These are phyloP conservation scores for Diplodia corticola DNA, from an alignment of 2,329 filamentous ascomycete species.

Conservation along the genomic window DNA sequence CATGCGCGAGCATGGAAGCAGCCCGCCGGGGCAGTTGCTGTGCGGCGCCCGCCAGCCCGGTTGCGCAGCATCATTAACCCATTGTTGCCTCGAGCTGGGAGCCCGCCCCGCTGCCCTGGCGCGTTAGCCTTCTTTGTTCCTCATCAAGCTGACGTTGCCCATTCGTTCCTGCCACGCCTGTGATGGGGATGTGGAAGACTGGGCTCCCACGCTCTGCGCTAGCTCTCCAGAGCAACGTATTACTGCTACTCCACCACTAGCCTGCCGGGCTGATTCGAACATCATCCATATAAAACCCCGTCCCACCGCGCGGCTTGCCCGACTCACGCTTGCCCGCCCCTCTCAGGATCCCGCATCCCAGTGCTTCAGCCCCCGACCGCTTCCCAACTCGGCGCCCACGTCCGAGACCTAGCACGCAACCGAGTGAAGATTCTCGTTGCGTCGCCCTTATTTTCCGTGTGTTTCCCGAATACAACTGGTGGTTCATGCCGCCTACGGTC, in stretches of 20 bases:
- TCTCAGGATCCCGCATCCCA: background rate
- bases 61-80: conserved; percentile 15
- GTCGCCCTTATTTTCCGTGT: background rate
- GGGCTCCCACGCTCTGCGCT: background rate
- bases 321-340: background rate
- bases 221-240: conserved; percentile 8
- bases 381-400: background rate
- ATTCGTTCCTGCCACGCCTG: background rate
- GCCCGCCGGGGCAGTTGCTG: conserved; percentile 2
- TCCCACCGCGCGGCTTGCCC: background rate
- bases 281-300: conserved; percentile 5
- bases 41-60: background rate
- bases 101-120: conserved; percentile 6
- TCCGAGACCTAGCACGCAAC: conserved; percentile 18
- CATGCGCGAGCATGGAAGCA: background rate
- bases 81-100: background rate
- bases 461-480: background rate
- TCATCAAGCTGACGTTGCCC: conserved; percentile 1
- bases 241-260: conserved; percentile 2
- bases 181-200: background rate
- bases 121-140: background rate
- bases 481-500: conserved; percentile 43
- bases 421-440: conserved; percentile 25
- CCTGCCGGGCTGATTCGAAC: conserved; percentile 5
- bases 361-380: background rate